Conservation (phyloP, 2,329 filamentous ascomycete genomes). For the Fusarium longipes region DNA sequence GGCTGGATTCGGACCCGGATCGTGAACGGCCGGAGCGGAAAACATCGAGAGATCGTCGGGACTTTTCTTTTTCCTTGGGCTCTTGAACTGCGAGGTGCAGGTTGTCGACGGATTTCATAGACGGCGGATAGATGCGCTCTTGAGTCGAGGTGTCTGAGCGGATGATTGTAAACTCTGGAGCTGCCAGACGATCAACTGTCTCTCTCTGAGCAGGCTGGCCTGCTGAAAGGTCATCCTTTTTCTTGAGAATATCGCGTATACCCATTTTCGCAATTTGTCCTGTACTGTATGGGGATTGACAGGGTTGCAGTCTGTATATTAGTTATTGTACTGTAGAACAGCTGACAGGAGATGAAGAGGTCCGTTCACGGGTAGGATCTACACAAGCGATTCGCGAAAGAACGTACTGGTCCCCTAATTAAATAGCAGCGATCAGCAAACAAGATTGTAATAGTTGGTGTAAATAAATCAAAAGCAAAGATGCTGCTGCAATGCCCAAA, state of each 20-base stretch:
- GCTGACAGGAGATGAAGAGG: slow-evolving; percentile 17
- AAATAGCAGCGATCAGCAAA: slow-evolving; percentile 1
- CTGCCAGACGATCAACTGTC: slow-evolving; percentile 52
- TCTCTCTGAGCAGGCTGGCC: slow-evolving; percentile 52
- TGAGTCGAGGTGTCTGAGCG: slow-evolving; percentile 84
- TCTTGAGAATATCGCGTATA: slow-evolving; percentile 65
- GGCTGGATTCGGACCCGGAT: slow-evolving; percentile 58
- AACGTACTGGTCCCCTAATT: slow-evolving; percentile 1
- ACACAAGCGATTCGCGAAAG: slow-evolving; percentile 26
- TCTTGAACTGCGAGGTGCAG: slow-evolving; percentile 50
- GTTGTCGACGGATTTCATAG: slow-evolving; percentile 44
- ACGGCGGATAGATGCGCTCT: slow-evolving; percentile 80
- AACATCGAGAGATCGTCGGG: slow-evolving; percentile 60
- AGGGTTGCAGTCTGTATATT: slow-evolving; percentile 7
- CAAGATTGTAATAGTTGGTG: neutral
- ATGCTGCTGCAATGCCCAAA: neutral
- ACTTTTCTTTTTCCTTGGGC: slow-evolving; percentile 47
- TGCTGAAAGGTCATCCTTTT: slow-evolving; percentile 60
- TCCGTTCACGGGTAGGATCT: slow-evolving; percentile 25
- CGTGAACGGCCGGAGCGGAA: slow-evolving; percentile 60
- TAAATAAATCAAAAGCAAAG: neutral
- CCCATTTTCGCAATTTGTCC: slow-evolving; percentile 55
- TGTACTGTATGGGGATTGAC: slow-evolving; percentile 1
- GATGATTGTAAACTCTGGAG: slow-evolving; percentile 83
- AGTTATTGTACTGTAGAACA: neutral